Evolutionary conservation across 163 green algal species (phyloP), one percentile per base, ranked within the genome.

Genomic region (Scenedesmus sp.): DNA sequence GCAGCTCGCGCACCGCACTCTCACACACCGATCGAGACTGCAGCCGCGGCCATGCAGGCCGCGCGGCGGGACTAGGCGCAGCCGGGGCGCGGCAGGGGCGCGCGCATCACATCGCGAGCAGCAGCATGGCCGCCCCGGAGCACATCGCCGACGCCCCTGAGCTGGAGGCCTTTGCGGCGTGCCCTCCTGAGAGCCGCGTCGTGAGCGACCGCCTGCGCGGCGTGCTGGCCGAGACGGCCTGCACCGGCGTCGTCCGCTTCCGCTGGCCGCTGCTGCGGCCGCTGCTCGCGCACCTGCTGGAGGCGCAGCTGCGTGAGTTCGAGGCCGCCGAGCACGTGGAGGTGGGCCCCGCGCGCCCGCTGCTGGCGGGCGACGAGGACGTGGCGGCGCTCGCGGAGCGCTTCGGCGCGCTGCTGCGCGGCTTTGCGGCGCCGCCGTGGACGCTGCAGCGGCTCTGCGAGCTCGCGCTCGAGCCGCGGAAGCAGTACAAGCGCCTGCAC

Each of bases 391-490:
- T 84, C 28, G 65, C 77, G 9, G 60, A 77, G 60, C 72, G 82
- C 9, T 88, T 96, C 33, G 75, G 81, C 14, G 39, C 14, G 1
- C 42, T 89, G 20, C 60, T 96, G 56, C 56, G 80, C 5, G 45
- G 24, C 0, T 91, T 91, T 70, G 71, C 70, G 0, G 82, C 84
- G 0, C 71, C 89, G 0, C 93, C 93, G 6, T 97, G 93, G 88
- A 97, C 93, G 0, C 73, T 95, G 72, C 93, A 97, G 80, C 87
- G 93, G 17, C 81, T 97, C 20, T 92, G 87, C 44, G 93, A 97
- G 78, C 58, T 97, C 47, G 67, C 96, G 75, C 80, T 97, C 26
- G 89, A 94, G 63, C 92, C 93, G 1, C 70, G 82, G 20, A 93
- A 92, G 78, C 93, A 97, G 79, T 97, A 97, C 63, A 45, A 39